Percentiles rank a stretch among this genome's conserved stretches.
phyloP scores from a whole-genome alignment of 2,329 filamentous ascomycete species.

The Trichoderma sp. region DNA sequence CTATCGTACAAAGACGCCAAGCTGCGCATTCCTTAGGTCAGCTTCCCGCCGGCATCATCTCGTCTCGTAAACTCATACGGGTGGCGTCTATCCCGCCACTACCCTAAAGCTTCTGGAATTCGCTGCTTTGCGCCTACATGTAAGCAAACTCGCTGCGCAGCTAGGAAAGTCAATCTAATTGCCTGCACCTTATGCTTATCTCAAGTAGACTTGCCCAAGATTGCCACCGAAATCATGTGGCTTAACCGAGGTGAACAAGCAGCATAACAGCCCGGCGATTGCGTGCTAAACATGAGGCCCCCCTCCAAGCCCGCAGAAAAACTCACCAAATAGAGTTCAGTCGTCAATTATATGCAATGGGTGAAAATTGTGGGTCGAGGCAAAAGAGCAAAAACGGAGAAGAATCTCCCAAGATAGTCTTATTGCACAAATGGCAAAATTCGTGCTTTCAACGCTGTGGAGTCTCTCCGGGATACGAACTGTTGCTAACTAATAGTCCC shows the following conservation, averaged over 20 bases:
- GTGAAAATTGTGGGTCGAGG: neutral
- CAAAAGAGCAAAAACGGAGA: neutral
- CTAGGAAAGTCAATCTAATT: neutral
- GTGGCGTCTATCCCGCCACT: no score
- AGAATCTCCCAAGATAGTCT: neutral
- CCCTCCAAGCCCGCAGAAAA: neutral
- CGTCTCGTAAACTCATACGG: no score
- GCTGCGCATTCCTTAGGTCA: no score
- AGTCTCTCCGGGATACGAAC: neutral
- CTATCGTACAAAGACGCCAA: no score
- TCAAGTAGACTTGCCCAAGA: neutral
- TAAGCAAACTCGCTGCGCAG: neutral
- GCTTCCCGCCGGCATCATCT: no score
- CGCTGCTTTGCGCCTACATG: neutral
- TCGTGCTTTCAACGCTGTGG: neutral
- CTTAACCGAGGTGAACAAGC: neutral
- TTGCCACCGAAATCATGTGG: neutral
- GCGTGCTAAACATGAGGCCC: neutral
- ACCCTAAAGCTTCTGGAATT: neutral
- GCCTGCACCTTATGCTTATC: neutral
- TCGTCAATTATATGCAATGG: neutral
- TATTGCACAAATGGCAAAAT: neutral
- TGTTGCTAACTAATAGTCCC: neutral
- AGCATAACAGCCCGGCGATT: neutral
- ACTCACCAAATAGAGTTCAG: neutral